Conservation (phyloP, 257 asterid genomes). For the Solanum appendiculatum region DNA sequence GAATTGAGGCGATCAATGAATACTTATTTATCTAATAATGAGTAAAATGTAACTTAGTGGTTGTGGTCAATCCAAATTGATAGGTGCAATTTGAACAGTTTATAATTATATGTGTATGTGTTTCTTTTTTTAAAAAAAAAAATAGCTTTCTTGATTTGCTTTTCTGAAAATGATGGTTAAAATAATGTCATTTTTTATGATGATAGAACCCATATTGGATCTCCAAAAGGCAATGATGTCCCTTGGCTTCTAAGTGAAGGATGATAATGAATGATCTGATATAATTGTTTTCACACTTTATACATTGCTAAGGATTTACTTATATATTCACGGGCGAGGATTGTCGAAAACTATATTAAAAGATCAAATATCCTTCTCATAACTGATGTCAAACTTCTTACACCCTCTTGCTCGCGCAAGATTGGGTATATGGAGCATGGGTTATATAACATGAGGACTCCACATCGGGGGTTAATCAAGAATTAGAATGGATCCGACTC, state of each 20-base stretch:
- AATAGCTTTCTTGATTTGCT: neutral
- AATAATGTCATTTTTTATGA: neutral
- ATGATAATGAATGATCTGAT: conserved; percentile 14
- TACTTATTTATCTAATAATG: neutral
- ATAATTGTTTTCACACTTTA: conserved; percentile 5
- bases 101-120: neutral
- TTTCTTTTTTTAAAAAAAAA: neutral
- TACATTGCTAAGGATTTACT: neutral
- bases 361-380: neutral
- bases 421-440: neutral
- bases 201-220: neutral
- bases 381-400: neutral
- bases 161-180: neutral
- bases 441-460: neutral
- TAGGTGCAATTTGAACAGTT: neutral
- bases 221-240: conserved; percentile 2
- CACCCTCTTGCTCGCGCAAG: neutral
- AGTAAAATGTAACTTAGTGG: neutral
- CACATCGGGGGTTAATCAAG: neutral
- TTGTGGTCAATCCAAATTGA: neutral
- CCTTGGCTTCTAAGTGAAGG: conserved; percentile 26
- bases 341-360: neutral
- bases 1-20: no score
- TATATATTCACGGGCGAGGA: neutral
- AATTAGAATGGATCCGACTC: neutral